Evolutionary conservation across 495 filamentous ascomycete genomes (phyloP).

Genomic region (Xylaria palmicola): DNA sequence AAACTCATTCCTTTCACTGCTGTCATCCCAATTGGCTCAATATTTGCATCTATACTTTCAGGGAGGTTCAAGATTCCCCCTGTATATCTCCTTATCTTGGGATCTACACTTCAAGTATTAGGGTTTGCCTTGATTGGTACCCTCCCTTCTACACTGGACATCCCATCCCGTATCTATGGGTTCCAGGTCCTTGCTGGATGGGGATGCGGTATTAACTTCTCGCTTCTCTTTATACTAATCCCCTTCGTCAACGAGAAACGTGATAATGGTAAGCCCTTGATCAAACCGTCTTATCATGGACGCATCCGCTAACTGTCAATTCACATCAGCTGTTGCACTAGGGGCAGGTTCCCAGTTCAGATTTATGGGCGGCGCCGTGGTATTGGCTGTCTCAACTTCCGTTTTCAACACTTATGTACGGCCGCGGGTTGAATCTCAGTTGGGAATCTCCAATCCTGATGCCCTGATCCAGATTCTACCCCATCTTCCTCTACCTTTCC

Average conservation of each 20-base stretch:
- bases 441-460: not conserved
- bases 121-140: constrained; percentile 17
- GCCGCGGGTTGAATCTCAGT: constrained; percentile 6
- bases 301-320: not conserved
- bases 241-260: constrained; percentile 9
- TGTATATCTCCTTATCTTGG: constrained; percentile 12
- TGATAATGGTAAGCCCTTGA: constrained; percentile 10
- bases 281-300: not conserved
- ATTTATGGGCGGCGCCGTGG: constrained; percentile 19
- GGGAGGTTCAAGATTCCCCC: constrained; percentile 22
- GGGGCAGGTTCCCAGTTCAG: constrained; percentile 18
- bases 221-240: constrained; percentile 15
- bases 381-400: constrained; percentile 17
- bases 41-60: constrained; percentile 26
- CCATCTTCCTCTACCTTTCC: not conserved
- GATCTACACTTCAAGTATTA: constrained; percentile 12
- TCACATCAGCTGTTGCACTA: constrained; percentile 15
- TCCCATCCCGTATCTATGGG: constrained; percentile 30
- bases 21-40: constrained; percentile 34
- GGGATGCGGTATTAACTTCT: constrained; percentile 30
- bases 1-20: constrained; percentile 46
- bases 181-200: constrained; percentile 33
- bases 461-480: not conserved
- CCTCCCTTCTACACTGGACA: not conserved
- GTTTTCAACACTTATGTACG: constrained; percentile 19